A percentile compares a stretch with the other conserved stretches of the same genome.
phyloP scores from a whole-genome alignment of 352 stramenopile species.

The Globisporangium emineosum region DNA sequence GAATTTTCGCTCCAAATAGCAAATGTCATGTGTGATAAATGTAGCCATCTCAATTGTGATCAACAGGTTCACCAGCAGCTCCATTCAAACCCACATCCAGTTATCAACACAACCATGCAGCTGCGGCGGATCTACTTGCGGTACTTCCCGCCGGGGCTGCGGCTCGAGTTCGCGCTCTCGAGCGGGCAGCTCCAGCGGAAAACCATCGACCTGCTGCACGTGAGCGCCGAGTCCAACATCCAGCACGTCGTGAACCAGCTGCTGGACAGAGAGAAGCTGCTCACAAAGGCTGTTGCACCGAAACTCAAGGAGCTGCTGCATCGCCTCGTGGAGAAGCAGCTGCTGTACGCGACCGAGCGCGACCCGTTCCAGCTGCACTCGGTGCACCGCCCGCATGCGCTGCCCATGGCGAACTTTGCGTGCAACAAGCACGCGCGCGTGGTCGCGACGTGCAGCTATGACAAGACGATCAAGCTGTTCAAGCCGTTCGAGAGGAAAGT shows the following conservation, averaged over 20 bases:
- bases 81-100: neutral
- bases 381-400: slow-evolving; percentile 46
- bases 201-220: slow-evolving; percentile 61
- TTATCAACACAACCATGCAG: slow-evolving; percentile 36
- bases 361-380: slow-evolving; percentile 35
- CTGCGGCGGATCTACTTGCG: slow-evolving; percentile 64
- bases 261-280: slow-evolving; percentile 51
- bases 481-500: slow-evolving; percentile 32
- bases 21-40: too few species aligned
- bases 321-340: slow-evolving; percentile 67
- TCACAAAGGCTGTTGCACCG: slow-evolving; percentile 35
- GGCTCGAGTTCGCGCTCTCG: slow-evolving; percentile 57
- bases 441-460: slow-evolving; percentile 70
- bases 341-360: slow-evolving; percentile 27
- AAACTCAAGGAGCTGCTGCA: slow-evolving; percentile 67
- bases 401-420: slow-evolving; percentile 70
- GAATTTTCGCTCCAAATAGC: too few species aligned
- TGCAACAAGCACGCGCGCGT: slow-evolving; percentile 62
- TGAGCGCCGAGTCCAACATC: slow-evolving; percentile 71
- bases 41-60: too few species aligned
- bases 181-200: slow-evolving; percentile 43
- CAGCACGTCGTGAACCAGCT: slow-evolving; percentile 46
- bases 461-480: slow-evolving; percentile 66
- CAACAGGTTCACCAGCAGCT: too few species aligned
- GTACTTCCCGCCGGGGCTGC: slow-evolving; percentile 68